Base-by-base conservation (phyloP, 164 flowering plant genomes). In the Magnolia officinalis region DNA sequence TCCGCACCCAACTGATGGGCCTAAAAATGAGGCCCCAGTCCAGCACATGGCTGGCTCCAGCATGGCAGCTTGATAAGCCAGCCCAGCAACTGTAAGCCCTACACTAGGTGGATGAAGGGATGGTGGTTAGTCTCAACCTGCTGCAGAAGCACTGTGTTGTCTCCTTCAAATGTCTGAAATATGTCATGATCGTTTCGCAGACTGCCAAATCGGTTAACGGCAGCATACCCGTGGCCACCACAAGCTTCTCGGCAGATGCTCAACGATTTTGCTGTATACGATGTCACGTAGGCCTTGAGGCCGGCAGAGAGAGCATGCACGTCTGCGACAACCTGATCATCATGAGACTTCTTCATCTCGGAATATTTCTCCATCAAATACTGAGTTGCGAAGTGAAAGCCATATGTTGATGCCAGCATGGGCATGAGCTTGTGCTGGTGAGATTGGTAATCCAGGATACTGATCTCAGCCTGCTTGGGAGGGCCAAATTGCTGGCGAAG, bases 391-490 rank as follows among this genome's bases (percentile, higher is more conserved):
- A 94, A 94, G 81, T 96, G 96, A 75, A 92, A 94, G 31, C 93
- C 99, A 85, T 96, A 96, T 20, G 97, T 85, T 58, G 96, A 90
- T 72, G 98, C 98, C 71, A 96, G 85, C 99, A 96, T 92, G 16
- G 99, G 98, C 99, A 96, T 93, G 51, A 95, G 98, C 83, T 90
- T 93, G 86, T 93, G 99, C 80, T 96, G 99, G 63, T 96, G 98
- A 78, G 98, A 93, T 74, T 93, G 99, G 82, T 96, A 96, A 80
- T 96, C 99, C 63, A 96, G 90, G 68, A 96, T 93, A 77, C 90
- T 87, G 67, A 94, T 82, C 79, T 94, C 98, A 20, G 96, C 91
- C 80, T 91, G 85, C 86, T 89, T 92, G 37, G 98, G 91, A 72
- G 99, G 98, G 63, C 98, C 98, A 83, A 96, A 96, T 73, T 93